A percentile compares a stretch with the other conserved stretches of the same genome.
Conservation (phyloP, 2,329 filamentous ascomycete genomes). For the Alternaria incomplexa region DNA sequence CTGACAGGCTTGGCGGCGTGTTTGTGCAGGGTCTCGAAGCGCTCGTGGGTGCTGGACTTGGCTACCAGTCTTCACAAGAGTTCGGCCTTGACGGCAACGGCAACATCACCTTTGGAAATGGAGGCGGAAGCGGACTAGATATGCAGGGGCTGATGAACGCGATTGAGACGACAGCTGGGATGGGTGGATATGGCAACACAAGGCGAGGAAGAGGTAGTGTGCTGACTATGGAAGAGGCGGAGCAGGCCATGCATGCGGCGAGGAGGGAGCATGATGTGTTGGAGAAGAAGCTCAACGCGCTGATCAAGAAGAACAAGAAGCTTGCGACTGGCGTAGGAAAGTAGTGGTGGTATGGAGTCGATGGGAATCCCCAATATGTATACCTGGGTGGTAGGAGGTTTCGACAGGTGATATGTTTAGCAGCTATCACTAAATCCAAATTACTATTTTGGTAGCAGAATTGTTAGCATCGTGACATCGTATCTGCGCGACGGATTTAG, state of each 20-base stretch:
- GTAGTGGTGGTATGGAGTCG: not conserved
- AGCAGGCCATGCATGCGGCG: constrained; percentile 42
- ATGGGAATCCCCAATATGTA: not conserved
- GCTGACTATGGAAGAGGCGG: constrained; percentile 44
- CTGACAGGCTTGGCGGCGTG: constrained; percentile 43
- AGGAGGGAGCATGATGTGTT: constrained; percentile 45
- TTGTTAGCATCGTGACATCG: not conserved
- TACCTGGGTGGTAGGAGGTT: not conserved
- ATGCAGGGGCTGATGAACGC: constrained; percentile 34
- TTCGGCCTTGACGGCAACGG: constrained; percentile 30
- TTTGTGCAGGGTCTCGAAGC: constrained; percentile 45
- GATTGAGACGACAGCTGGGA: constrained; percentile 4
- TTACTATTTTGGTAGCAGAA: not conserved
- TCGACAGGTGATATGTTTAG: not conserved
- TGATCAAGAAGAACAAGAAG: constrained; percentile 49
- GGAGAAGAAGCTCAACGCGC: constrained; percentile 43
- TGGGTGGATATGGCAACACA: not conserved
- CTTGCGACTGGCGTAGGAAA: constrained; percentile 15
- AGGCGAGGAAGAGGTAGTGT: constrained; percentile 33
- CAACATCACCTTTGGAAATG: constrained; percentile 22
- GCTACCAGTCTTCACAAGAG: constrained; percentile 30
- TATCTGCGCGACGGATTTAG: not conserved
- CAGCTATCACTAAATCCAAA: not conserved
- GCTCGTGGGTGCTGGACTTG: constrained; percentile 41
- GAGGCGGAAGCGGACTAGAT: constrained; percentile 17